Evolutionary conservation across 768 basidiomycete species (phyloP), one percentile per base, ranked within the genome.

Genomic region (Butyriboletus loyo): DNA sequence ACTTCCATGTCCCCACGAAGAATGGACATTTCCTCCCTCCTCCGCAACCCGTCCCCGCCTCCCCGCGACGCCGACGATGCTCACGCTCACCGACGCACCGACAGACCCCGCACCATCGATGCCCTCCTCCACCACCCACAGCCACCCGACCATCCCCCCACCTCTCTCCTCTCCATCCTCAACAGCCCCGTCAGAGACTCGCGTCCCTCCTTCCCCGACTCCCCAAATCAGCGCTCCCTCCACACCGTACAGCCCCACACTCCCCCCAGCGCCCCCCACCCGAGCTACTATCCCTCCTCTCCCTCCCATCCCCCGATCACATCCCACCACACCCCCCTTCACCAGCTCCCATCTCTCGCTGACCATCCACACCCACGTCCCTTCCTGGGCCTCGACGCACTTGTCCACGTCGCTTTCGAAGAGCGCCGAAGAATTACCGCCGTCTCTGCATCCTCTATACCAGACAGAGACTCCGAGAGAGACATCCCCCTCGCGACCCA

Each of bases 21-120:
- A 46, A 84, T 90, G 64, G 84, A 84, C 62, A 90, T 91, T 22
- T 85, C 86, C 14, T 87, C 86, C 8, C 80, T 90, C 35, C 78
- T 89, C 28, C 88, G 85, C 31, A 53, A 57, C 30, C 57, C 61
- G 0, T 52, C 46, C 3, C 54, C 62, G 27, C 50, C 57, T 13
- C 25, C 21, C 14, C 25, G 25, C 24, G 27, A 25, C 22, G n/a
- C 40, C 3, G 47, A 53, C n/a, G 36, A 24, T 4, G 1, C 39
- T 15, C 39, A 15, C 41, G 3, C 11, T 4, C 41, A 25, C 25
- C 43, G 43, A 31, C 40, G 40, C 40, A 40, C 39, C 13, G 39
- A 40, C 39, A 53, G 44, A 27, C 59, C 59, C 39, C 54, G 58
- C 47, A 56, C 59, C 47, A 55, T 59, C 56, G 56, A 62, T 25